These are phyloP conservation scores for Termitomyces sp. DNA, from an alignment of 768 basidiomycete genomes.

Conservation along the genomic window DNA sequence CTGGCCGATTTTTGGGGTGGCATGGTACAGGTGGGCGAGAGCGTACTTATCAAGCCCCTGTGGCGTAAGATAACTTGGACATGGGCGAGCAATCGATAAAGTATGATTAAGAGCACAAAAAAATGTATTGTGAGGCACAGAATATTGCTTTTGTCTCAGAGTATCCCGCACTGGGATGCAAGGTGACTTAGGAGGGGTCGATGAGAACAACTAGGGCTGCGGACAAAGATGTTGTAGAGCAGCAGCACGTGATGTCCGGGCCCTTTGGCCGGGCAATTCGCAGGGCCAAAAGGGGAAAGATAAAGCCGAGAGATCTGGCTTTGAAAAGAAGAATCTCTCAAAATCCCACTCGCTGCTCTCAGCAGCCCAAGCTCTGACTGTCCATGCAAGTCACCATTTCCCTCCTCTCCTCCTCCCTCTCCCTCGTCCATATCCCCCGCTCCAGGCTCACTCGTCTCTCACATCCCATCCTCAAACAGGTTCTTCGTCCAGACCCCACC, in stretches of 20 bases:
- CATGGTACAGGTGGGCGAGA: not conserved
- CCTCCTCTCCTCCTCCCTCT: constrained; percentile 65
- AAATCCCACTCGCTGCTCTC: constrained; percentile 1
- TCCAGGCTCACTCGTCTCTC: constrained; percentile 55
- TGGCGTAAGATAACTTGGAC: constrained; percentile 4
- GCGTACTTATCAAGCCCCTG: not conserved
- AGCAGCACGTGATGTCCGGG: not conserved
- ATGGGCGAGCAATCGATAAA: not conserved
- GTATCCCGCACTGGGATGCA: not conserved
- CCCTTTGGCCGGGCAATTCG: not conserved
- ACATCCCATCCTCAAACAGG: constrained; percentile 60
- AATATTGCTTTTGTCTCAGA: not conserved
- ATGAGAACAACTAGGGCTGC: too few relatives aligned
- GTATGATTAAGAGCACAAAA: not conserved
- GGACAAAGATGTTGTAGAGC: not conserved
- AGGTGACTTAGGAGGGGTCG: not conserved
- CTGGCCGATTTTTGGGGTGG: not conserved
- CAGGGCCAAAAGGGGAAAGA: constrained; percentile 11
- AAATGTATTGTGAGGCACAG: not conserved
- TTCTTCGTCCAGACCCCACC: constrained; percentile 58
- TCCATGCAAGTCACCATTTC: constrained; percentile 54
- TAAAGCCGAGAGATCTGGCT: constrained; percentile 4
- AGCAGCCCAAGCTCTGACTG: not conserved
- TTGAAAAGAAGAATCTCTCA: not conserved
- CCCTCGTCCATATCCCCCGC: constrained; percentile 72